Evolutionary conservation across 768 basidiomycete genomes (phyloP).

Genomic region (Lentinula detonsa): DNA sequence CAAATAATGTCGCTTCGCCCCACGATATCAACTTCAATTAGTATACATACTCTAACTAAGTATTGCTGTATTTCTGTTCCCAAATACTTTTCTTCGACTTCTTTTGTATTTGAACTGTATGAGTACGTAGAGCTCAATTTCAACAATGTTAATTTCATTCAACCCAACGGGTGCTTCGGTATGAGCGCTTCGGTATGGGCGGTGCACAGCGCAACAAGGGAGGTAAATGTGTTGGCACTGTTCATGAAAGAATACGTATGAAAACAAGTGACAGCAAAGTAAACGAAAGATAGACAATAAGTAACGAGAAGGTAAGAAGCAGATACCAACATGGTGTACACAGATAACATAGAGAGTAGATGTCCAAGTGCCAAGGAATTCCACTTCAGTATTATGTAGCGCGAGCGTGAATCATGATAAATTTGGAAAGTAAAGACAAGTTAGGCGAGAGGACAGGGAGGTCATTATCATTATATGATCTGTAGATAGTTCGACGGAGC

Average conservation of each 20-base stretch:
- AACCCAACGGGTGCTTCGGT: neutral
- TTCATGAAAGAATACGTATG: neutral
- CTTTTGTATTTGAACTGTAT: too few species aligned
- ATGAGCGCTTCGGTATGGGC: neutral
- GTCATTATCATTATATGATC: slow-evolving; percentile 44
- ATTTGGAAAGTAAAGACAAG: neutral
- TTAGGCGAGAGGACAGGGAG: neutral
- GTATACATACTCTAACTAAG: neutral
- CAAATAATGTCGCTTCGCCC: neutral
- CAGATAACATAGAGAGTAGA: neutral
- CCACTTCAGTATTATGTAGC: neutral
- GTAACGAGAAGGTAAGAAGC: neutral
- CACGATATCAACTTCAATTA: neutral
- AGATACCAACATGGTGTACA: neutral
- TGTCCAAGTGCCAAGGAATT: neutral
- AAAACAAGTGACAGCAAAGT: neutral
- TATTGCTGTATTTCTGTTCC: neutral
- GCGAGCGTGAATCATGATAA: neutral
- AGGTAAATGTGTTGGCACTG: neutral
- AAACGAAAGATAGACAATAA: neutral
- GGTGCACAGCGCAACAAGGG: neutral
- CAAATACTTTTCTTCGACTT: neutral
- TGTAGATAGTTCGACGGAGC: slow-evolving; percentile 85
- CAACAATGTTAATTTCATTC: too few species aligned
- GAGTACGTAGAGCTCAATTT: neutral